Evolutionary conservation across 345 rosid species (phyloP).

Genomic region (Populus tremula): DNA sequence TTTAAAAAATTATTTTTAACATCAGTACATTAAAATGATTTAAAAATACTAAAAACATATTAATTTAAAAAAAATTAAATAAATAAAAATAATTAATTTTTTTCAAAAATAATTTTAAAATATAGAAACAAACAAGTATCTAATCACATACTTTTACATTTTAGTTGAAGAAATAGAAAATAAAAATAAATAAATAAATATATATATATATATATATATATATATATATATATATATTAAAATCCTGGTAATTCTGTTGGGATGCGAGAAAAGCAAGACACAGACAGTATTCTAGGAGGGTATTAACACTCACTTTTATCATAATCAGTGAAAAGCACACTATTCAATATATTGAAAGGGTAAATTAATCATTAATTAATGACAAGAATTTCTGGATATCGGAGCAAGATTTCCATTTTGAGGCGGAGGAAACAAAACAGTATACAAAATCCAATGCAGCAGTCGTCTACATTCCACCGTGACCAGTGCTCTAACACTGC

Average conservation of each 20-base stretch:
- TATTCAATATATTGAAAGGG: background rate
- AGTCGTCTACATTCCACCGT: background rate
- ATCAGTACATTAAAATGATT: too few species aligned
- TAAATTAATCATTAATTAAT: background rate
- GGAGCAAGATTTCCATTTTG: background rate
- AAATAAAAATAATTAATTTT: too few species aligned
- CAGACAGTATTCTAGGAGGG: background rate
- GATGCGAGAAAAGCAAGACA: background rate
- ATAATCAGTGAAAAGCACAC: background rate
- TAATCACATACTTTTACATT: too few species aligned
- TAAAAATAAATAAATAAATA: too few species aligned
- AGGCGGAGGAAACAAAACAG: background rate
- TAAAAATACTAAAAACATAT: too few species aligned
- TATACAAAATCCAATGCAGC: background rate
- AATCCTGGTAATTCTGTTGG: too few species aligned
- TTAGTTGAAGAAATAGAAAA: too few species aligned
- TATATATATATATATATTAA: rapidly evolving
- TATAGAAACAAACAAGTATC: too few species aligned
- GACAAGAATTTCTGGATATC: background rate
- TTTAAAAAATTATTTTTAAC: too few species aligned
- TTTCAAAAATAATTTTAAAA: too few species aligned
- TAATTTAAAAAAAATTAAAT: too few species aligned
- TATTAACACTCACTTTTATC: background rate
- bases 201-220: too few species aligned
- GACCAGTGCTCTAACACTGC: background rate